phyloP scores from a whole-genome alignment of 2,329 filamentous ascomycete species.

The Phaeosphaeria sp. region DNA sequence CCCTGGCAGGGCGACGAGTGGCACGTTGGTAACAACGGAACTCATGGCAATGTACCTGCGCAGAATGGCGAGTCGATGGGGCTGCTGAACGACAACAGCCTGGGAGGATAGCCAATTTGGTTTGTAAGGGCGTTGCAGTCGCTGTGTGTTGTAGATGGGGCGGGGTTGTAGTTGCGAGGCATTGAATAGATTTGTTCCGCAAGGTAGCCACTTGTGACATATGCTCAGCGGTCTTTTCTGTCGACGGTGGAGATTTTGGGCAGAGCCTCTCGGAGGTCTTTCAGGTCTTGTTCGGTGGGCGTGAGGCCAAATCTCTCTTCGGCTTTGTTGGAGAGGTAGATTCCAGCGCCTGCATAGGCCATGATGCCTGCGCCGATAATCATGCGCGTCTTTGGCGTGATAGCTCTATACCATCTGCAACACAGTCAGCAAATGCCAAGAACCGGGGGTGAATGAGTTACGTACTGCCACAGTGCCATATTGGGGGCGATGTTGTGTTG shows the following conservation, averaged over 20 bases:
- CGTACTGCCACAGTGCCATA: conserved; percentile 50
- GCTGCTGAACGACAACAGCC: neutral
- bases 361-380: conserved; percentile 77
- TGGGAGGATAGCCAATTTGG: neutral
- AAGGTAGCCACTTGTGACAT: neutral
- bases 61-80: neutral
- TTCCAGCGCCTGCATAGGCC: conserved; percentile 75
- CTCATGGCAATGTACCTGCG: neutral
- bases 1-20: conserved; percentile 1
- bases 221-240: conserved; percentile 14
- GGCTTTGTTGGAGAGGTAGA: conserved; percentile 75
- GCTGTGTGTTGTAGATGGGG: neutral
- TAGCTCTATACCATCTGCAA: conserved; percentile 66
- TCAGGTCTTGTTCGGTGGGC: conserved; percentile 75
- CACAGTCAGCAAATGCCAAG: neutral
- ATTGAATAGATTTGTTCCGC: neutral
- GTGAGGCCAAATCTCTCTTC: conserved; percentile 77
- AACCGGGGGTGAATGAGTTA: conserved; percentile 13
- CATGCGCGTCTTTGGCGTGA: conserved; percentile 73
- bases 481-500: conserved; percentile 6
- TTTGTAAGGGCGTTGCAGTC: neutral
- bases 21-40: neutral
- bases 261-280: conserved; percentile 66
- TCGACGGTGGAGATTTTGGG: conserved; percentile 63
- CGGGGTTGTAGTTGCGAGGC: neutral